phyloP scores from a whole-genome alignment of 169 alveolate species.

The Perkinsus olseni region DNA sequence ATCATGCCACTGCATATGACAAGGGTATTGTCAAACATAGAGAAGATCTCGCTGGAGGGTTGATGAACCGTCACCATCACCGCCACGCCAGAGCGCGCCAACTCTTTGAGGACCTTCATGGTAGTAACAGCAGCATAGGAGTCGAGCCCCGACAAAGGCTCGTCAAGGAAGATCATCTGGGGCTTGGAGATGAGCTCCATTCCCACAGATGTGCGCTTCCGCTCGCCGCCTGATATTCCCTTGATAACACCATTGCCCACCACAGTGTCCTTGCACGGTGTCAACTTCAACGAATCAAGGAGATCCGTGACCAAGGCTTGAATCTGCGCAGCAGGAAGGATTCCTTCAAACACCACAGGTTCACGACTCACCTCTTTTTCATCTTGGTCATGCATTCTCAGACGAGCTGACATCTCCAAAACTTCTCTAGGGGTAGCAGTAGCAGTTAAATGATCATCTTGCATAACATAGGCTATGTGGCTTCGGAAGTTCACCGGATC shows the following conservation, averaged over 20 bases:
- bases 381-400: neutral
- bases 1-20: constrained; percentile 48
- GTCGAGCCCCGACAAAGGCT: constrained; percentile 83
- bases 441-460: neutral
- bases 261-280: constrained; percentile 17
- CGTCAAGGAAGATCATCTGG: constrained; percentile 64
- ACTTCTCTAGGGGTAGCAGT: neutral
- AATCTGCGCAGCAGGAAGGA: neutral
- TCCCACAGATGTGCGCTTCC: constrained; percentile 68
- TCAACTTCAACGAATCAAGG: neutral
- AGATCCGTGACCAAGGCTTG: neutral
- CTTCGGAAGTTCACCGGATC: neutral
- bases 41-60: constrained; percentile 57
- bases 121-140: constrained; percentile 61
- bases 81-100: constrained; percentile 59
- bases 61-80: constrained; percentile 64
- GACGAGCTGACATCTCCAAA: neutral
- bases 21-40: constrained; percentile 49
- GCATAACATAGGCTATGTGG: constrained; percentile 8
- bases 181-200: constrained; percentile 73
- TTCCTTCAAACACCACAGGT: neutral
- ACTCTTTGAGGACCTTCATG: constrained; percentile 46
- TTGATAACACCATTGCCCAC: constrained; percentile 55
- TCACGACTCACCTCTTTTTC: neutral
- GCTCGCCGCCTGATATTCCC: constrained; percentile 78